A percentile compares a stretch with the other conserved stretches of the same genome.
These are phyloP conservation scores for Sclerotinia sclerotiorum DNA, from an alignment of 2,329 filamentous ascomycete species.

Conservation along the genomic window DNA sequence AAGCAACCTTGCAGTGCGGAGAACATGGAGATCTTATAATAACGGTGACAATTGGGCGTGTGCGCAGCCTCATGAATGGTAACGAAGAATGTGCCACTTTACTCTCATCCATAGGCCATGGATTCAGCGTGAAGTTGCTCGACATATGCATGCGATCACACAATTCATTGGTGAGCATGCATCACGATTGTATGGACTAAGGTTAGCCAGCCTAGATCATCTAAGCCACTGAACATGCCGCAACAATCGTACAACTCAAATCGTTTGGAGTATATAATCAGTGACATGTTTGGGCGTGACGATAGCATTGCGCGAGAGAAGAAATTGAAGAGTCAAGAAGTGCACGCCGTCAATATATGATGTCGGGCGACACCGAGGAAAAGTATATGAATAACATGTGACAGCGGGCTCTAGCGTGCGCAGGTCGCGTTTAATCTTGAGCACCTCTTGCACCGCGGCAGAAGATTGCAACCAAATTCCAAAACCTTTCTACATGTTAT, in stretches of 20 bases:
- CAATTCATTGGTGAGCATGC: neutral
- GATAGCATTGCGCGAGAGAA: too few relatives aligned
- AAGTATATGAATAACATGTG: neutral
- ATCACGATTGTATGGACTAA: neutral
- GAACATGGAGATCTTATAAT: too few relatives aligned
- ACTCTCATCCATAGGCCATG: neutral
- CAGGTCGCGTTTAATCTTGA: neutral
- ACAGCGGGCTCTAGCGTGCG: neutral
- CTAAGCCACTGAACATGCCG: neutral
- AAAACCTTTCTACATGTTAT: neutral
- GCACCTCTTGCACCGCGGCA: neutral
- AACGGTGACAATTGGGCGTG: too few relatives aligned
- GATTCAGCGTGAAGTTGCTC: neutral
- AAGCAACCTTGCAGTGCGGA: too few relatives aligned
- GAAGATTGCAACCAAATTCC: neutral
- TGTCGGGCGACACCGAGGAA: neutral
- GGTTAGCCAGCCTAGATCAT: neutral
- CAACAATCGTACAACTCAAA: neutral
- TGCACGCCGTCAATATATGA: neutral
- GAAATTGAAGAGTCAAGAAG: neutral
- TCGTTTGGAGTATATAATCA: neutral
- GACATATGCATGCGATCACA: neutral
- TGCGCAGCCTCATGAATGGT: too few relatives aligned
- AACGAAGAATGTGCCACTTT: too few relatives aligned
- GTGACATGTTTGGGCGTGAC: neutral